Evolutionary conservation across 768 basidiomycete species (phyloP), one percentile per base, ranked within the genome.

Genomic region (Rubroboletus pulcherrimus): DNA sequence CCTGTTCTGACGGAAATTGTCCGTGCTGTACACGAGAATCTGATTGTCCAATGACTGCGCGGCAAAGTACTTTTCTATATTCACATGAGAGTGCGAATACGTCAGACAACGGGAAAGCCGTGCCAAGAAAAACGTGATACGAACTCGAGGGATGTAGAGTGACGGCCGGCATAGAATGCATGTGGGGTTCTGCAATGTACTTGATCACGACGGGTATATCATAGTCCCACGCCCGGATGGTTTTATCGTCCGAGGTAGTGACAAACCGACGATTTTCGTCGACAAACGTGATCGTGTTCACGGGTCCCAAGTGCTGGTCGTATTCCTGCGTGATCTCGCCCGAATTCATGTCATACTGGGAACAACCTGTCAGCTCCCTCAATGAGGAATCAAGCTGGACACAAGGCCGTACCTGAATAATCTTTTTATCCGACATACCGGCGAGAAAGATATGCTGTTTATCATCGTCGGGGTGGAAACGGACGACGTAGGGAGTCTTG

Each of bases 121-220:
- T 15, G 41, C 11, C 45, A 63, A 55, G 53, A 24, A 58, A 26
- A 37, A 56, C 57, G 37, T 12, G 50, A 30, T 39, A 84, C 93
- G 54, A 69, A 98, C 96, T 89, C 53, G 86, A 95, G 24, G 97
- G 96, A 71, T 98, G 94, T 29, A 96, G 74, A 6, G 94, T 95
- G 45, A 98, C 95, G 17, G 97, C 91, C 7, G 97, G 97, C 95
- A 99, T 98, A 17, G 93, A 97, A 74, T 99, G 95, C 97, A 99
- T 98, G 68, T 93, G 87, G 4, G 97, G 97, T 72, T 99, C 97
- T 19, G 97, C 96, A 56, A 98, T 98, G 71, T 98, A 97, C 73
- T 99, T 99, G 79, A 99, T 98, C 51, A 97, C 93, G 35, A 98
- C 97, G 6, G 97, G 97, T 59, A 99, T 98, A 73, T 99, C 97